Evolutionary conservation across 1,284 basidiomycete species (phyloP).

Genomic region (Tremellales sp.): DNA sequence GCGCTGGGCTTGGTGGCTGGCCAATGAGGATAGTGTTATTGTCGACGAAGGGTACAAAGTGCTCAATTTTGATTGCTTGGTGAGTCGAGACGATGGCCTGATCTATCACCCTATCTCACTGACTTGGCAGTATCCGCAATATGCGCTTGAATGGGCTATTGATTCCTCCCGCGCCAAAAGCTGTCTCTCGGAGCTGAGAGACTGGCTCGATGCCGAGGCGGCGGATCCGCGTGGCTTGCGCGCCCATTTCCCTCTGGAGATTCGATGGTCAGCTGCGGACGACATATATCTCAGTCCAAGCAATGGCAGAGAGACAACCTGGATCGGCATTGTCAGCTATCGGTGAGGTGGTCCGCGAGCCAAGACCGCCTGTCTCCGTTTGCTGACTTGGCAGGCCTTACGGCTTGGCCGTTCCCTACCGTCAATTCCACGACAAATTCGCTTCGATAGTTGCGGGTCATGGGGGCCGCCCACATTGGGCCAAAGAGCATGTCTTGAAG

Average conservation of each 20-base stretch:
- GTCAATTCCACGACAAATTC: slow-evolving; percentile 72
- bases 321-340: slow-evolving; percentile 95
- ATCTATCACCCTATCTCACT: neutral
- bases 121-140: slow-evolving; percentile 76
- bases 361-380: neutral
- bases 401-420: slow-evolving; percentile 80
- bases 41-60: slow-evolving; percentile 72
- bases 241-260: slow-evolving; percentile 90
- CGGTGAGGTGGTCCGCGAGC: slow-evolving; percentile 68
- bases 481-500: slow-evolving; percentile 78
- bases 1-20: slow-evolving; percentile 45
- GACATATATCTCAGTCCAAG: slow-evolving; percentile 92
- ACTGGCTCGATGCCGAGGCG: slow-evolving; percentile 70
- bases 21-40: slow-evolving; percentile 33
- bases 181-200: slow-evolving; percentile 68
- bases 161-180: slow-evolving; percentile 51
- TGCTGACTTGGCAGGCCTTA: slow-evolving; percentile 64
- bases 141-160: slow-evolving; percentile 90
- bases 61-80: slow-evolving; percentile 68
- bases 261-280: slow-evolving; percentile 82
- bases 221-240: slow-evolving; percentile 66
- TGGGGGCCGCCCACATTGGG: slow-evolving; percentile 92
- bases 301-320: slow-evolving; percentile 73
- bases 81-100: slow-evolving; percentile 15
- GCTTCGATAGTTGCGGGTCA: slow-evolving; percentile 69